Conservation (phyloP, 2,329 filamentous ascomycete genomes). For the Ophiocordyceps camponoti-saundersi region DNA sequence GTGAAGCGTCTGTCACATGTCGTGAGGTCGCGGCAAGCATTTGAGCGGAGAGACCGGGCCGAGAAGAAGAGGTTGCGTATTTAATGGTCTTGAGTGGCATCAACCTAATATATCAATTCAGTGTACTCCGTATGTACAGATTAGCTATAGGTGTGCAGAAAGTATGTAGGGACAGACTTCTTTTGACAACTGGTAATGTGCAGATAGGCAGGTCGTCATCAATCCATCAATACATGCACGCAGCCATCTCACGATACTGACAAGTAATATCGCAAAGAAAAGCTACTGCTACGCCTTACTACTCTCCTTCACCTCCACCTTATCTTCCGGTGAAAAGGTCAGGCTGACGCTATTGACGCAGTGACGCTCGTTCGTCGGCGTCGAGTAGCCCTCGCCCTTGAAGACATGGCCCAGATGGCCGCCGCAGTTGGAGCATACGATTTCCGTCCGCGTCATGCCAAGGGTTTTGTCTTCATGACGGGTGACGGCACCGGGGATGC, state of each 20-base stretch:
- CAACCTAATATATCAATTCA: no score
- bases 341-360: constrained; percentile 91
- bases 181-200: no score
- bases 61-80: background rate
- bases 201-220: no score
- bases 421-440: constrained; percentile 86
- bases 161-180: no score
- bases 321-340: constrained; percentile 57
- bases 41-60: background rate
- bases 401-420: constrained; percentile 92
- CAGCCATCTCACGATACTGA: no score
- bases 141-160: no score
- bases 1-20: constrained; percentile 17
- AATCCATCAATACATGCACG: no score
- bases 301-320: constrained; percentile 17
- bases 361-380: constrained; percentile 88
- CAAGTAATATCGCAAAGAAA: no score
- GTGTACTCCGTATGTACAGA: no score
- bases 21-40: background rate
- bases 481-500: constrained; percentile 75
- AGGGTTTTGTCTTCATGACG: constrained; percentile 60
- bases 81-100: no score
- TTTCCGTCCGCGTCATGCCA: constrained; percentile 81
- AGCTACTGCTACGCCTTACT: constrained; percentile 16
- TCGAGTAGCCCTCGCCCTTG: constrained; percentile 71